These are phyloP conservation scores for Alternaria postmessia DNA, from an alignment of 2,329 filamentous ascomycete genomes.

Conservation along the genomic window DNA sequence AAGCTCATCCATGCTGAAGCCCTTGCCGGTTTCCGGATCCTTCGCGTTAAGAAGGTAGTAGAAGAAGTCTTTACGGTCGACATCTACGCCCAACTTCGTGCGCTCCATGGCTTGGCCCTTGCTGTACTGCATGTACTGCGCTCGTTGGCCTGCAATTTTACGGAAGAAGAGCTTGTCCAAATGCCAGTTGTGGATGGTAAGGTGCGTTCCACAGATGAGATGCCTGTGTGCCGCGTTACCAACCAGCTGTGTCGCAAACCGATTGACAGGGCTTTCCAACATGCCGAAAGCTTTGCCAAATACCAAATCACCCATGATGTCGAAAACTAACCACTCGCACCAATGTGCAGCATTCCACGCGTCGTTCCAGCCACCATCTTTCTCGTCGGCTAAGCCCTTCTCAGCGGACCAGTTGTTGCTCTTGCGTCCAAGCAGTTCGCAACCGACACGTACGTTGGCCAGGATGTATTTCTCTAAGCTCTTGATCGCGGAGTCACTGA, in stretches of 20 bases:
- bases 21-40: conserved; percentile 56
- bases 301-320: conserved; percentile 61
- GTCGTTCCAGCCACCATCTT: conserved; percentile 51
- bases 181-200: conserved; percentile 54
- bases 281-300: conserved; percentile 57
- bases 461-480: conserved; percentile 57
- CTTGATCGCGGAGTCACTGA: conserved; percentile 56
- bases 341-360: conserved; percentile 56
- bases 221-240: conserved; percentile 57
- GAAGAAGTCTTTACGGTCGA: conserved; percentile 58
- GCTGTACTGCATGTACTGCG: conserved; percentile 55
- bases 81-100: conserved; percentile 51
- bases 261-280: conserved; percentile 52
- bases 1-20: conserved; percentile 56
- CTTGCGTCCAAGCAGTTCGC: conserved; percentile 43
- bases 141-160: conserved; percentile 53
- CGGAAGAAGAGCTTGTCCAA: conserved; percentile 56
- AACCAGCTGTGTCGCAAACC: conserved; percentile 54
- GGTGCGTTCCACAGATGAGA: conserved; percentile 55
- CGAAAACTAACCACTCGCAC: conserved; percentile 58
- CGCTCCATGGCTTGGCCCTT: conserved; percentile 54
- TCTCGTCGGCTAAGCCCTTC: conserved; percentile 14
- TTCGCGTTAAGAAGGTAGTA: conserved; percentile 58
- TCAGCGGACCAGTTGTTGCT: conserved; percentile 15
- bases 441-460: conserved; percentile 53